Base-by-base conservation (phyloP, 495 filamentous ascomycete genomes). In the Podospora bellae-mahoneyi region DNA sequence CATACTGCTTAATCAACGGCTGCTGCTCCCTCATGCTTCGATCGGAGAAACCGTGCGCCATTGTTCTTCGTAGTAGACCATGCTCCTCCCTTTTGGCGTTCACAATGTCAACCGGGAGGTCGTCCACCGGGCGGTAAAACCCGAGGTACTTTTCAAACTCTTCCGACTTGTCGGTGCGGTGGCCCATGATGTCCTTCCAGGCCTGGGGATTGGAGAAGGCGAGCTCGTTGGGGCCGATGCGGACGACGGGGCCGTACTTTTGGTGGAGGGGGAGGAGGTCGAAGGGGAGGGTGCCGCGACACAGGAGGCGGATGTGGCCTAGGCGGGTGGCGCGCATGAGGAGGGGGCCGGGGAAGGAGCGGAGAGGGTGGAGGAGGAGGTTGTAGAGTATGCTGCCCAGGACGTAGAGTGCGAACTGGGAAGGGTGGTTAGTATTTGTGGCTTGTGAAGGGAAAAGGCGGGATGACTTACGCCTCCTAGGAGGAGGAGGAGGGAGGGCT, bases 171-270 rank as follows among this genome's bases (percentile, higher is more conserved):
- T 23, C 28, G n/a, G 55, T 58, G 55, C 55, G 77, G 65, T 83
- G 79, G 30, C 83, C 83, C 73, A 83, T 82, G 59, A 89, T 86
- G 53, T 87, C 84, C 64, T 82, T 81, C 84, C 84, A 88, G 4
- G 85, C 86, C 48, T 80, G 73, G 0, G 84, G 76, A 44, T 78
- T 72, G 4, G 71, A 76, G 73, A 81, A 88, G 0, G 80, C 75
- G n/a, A 89, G 78, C 67, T 87, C 81, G 66, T 84, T 72, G 0
- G 86, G 86, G 0, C 79, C 81, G 34, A 86, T 78, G 6, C 86
- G 84, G n/a, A 89, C 81, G 3, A 86, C 77, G 19, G 79, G 68
- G 9, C 85, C 86, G 65, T 89, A 89, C 20, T 73, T 68, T 10
- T 74, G 59, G 72, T 87, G 85, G 16, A 86, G 68, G n/a, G 70